Base-by-base conservation (phyloP, 805 yeast genomes). In the Kuraishia cidri region DNA sequence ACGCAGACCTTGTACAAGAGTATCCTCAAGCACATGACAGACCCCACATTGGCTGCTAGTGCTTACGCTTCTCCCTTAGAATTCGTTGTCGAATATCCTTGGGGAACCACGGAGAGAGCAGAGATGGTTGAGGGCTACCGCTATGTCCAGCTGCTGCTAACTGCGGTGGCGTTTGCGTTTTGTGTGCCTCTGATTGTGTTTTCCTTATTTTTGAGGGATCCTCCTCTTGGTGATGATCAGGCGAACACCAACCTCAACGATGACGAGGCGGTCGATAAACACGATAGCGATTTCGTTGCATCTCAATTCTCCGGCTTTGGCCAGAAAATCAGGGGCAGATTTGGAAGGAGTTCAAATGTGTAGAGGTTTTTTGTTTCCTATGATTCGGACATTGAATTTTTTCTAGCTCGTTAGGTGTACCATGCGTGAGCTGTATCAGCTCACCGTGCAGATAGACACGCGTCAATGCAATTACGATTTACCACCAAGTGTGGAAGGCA, bases 31-130 rank as follows among this genome's bases (percentile, higher is more conserved):
- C 45, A 64, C 34, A 39, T 69, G 8, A 47, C 48, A 13, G 59
- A 68, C 35, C 43, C 54, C 1, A 50, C 63, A 0, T 39, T 67
- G 12, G 73, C 74, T 6, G 41, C 54, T 0, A 38, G 34, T 2
- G 79, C 75, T 10, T 77, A 75, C 44, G 62, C 59, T 3, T 52
- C 64, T 12, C 87, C 87, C 22, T 64, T 66, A 41, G 52, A 62
- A 0, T 77, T 72, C 41, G 59, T 69, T 31, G 37, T 47, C 3
- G 44, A 44, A 0, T 64, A 76, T 45, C 49, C 73, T 2, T 75
- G 83, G 82, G 86, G 76, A 2, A 61, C 83, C 1, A 70, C 78
- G 12, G 72, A 65, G 38, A 70, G 90, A 54, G 48, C 47, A 3
- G 78, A 71, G 3, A 62, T 76, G 32, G 79, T 76, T 4, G 54